Percentiles rank a stretch among this genome's conserved stretches.
phyloP scores from a whole-genome alignment of 2,329 filamentous ascomycete genomes.

The Verticillium isaacii region DNA sequence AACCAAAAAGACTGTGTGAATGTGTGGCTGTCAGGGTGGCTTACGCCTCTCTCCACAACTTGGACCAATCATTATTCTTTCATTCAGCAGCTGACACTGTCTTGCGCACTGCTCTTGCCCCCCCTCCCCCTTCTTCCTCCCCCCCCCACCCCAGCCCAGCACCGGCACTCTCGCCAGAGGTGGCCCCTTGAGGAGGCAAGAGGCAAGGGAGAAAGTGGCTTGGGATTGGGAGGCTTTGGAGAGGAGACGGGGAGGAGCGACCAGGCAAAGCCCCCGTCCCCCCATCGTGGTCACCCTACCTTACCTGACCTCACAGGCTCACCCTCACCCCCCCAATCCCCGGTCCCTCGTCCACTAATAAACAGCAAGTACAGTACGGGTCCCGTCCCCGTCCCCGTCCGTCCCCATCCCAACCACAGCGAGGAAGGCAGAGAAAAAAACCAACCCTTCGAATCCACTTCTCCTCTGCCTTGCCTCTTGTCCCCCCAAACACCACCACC shows the following conservation, averaged over 20 bases:
- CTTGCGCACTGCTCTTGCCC: not conserved
- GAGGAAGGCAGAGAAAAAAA: conserved; percentile 2
- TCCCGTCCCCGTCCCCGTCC: not conserved
- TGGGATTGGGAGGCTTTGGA: conserved; percentile 24
- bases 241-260: not conserved
- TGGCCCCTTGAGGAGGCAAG: conserved; percentile 3
- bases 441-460: conserved; percentile 2
- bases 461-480: conserved; percentile 1
- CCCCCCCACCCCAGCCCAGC: not conserved
- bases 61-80: not conserved
- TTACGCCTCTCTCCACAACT: not conserved
- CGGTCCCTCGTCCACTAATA: not conserved
- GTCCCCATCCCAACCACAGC: conserved; percentile 1
- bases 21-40: not conserved
- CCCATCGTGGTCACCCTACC: not conserved
- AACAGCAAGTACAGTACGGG: not conserved
- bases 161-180: not conserved
- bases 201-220: conserved; percentile 17
- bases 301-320: not conserved
- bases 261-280: not conserved
- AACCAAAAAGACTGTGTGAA: not conserved
- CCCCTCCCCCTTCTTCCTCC: not conserved
- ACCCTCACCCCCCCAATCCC: not conserved
- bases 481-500: conserved; percentile 1
- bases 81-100: not conserved